Conservation (phyloP, 139 green algal species). For the Asterochloris sp. region DNA sequence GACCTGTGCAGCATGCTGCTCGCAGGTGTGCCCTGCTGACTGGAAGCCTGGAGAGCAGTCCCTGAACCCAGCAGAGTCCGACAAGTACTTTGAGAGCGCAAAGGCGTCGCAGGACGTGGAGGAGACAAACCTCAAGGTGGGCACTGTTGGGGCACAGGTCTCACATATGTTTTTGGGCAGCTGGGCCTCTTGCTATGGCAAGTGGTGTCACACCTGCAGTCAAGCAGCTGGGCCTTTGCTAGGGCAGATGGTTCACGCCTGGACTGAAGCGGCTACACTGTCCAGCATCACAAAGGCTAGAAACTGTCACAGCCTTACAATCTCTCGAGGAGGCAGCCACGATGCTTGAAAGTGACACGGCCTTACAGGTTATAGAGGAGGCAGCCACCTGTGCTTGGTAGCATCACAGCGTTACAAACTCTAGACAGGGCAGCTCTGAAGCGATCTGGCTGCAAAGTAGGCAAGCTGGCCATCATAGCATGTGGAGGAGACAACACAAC, state of each 20-base stretch:
- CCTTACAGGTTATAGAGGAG: too few species aligned
- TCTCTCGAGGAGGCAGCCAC: too few species aligned
- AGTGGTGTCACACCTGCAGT: neutral
- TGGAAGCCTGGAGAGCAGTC: slow-evolving; percentile 92
- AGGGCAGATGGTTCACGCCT: neutral
- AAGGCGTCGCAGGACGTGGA: neutral
- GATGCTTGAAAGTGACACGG: too few species aligned
- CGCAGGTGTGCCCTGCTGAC: slow-evolving; percentile 85
- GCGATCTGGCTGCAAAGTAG: too few species aligned
- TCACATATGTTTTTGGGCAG: neutral
- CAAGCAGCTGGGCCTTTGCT: neutral
- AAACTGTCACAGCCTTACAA: too few species aligned
- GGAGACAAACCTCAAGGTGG: neutral
- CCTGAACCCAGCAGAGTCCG: slow-evolving; percentile 81
- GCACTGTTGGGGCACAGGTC: neutral
- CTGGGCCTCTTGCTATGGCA: neutral
- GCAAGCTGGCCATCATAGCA: too few species aligned
- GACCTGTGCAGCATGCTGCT: neutral
- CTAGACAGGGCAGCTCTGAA: too few species aligned
- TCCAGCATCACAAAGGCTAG: too few species aligned
- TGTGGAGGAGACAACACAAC: too few species aligned
- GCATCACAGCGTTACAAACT: too few species aligned
- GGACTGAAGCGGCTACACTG: too few species aligned
- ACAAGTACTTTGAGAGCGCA: slow-evolving; percentile 69
- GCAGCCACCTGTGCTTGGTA: too few species aligned